Evolutionary conservation across 2,329 filamentous ascomycete species (phyloP), one percentile per base, ranked within the genome.

Genomic region (Aspergillus bombycis): DNA sequence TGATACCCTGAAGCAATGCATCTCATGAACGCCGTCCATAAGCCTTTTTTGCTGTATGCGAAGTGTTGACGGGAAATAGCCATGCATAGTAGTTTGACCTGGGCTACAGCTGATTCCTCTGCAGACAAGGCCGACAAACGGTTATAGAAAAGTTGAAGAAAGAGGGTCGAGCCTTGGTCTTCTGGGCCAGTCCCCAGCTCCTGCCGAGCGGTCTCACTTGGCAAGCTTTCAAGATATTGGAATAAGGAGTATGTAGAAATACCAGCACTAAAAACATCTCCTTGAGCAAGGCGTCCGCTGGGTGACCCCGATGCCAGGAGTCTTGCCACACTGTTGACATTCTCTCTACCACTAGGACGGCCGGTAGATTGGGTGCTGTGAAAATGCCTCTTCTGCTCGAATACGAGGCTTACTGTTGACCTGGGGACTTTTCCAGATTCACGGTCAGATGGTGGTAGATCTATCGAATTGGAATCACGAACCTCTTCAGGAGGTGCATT

Each of bases 101-200:
- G 71, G 38, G 72, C 68, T 36, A 75, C 63, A 45, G 75, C 77
- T 48, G 75, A 70, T 32, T 72, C 68, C 43, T 71, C 59, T 21
- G 68, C 64, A 32, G 76, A 73, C 21, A 73, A 72, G 5, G 65
- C 50, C 8, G 75, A 68, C 23, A 78, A 66, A 3, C 69, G 65
- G 30, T 72, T 64, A 61, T 82, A 74, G 57, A 82, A 81, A 38
- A 75, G 75, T 32, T 68, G 71, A 34, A 84, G 66, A 62, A 83
- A 84, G 7, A 76, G 61, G 1, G 81, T 83, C 4, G 80, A 81
- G 4, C 67, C 63, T 21, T 59, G 68, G 65, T 83, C 79, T 28
- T 74, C 67, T 5, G 71, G 72, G 1, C 76, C 75, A 53, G 65
- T 64, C 8, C 81, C 80, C 50, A 85, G 71, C 50, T 76, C 70